phyloP scores from a whole-genome alignment of 2,329 filamentous ascomycete genomes.

The Leptographium radiaticola region DNA sequence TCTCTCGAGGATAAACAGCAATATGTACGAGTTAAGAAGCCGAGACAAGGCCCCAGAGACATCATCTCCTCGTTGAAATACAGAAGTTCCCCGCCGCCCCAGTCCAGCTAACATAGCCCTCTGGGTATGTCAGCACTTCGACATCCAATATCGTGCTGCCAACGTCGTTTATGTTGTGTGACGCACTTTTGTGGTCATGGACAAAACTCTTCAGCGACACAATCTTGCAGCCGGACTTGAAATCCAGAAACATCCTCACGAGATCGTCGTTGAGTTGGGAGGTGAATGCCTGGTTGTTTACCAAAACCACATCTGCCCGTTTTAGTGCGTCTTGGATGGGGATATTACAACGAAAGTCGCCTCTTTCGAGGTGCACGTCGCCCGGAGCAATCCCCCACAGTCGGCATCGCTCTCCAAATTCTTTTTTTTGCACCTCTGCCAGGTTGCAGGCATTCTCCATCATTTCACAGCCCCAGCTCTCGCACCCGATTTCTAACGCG shows the following conservation, averaged over 20 bases:
- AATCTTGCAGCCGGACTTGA: slow-evolving; percentile 82
- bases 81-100: slow-evolving; percentile 74
- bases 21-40: too few relatives aligned
- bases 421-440: slow-evolving; percentile 64
- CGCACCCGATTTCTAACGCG: slow-evolving; percentile 82
- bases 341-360: slow-evolving; percentile 67
- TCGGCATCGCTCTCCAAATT: slow-evolving; percentile 73
- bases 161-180: slow-evolving; percentile 64
- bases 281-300: slow-evolving; percentile 96
- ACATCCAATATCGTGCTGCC: slow-evolving; percentile 72
- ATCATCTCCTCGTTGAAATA: slow-evolving; percentile 55
- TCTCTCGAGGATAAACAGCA: too few relatives aligned
- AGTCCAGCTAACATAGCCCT: slow-evolving; percentile 84
- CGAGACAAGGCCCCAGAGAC: background rate
- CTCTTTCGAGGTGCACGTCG: slow-evolving; percentile 63
- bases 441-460: slow-evolving; percentile 82
- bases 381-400: slow-evolving; percentile 82
- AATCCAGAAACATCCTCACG: slow-evolving; percentile 79
- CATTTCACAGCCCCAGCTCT: slow-evolving; percentile 93
- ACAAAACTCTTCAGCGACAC: slow-evolving; percentile 90
- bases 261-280: slow-evolving; percentile 74
- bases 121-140: slow-evolving; percentile 46
- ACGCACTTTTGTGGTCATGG: slow-evolving; percentile 63
- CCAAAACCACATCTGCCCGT: slow-evolving; percentile 85
- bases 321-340: slow-evolving; percentile 61